Base-by-base conservation (phyloP, 768 basidiomycete species). In the Mycena vitilis region DNA sequence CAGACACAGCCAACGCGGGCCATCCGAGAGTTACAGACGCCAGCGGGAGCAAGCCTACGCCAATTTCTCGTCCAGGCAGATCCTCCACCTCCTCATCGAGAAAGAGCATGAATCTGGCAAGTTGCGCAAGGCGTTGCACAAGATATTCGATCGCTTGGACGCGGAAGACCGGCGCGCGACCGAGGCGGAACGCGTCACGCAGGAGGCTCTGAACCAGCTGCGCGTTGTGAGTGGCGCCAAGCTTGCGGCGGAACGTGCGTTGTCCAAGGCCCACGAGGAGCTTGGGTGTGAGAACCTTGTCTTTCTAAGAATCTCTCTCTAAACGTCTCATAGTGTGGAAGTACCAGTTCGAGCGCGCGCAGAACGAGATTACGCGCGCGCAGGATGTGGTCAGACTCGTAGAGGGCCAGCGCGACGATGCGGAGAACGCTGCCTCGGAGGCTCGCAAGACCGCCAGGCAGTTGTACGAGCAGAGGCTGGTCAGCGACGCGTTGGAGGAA, bases 91-190 rank as follows among this genome's bases (percentile, higher is more conserved):
- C 37, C 76, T 84, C 36, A 75, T 85, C 44, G 78, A 69, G 60
- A 82, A 82, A 25, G 83, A 85, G 57, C 80, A 82, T 60, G 82
- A 85, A 56, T 71, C 76, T 18, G 77, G 76, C n/a, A 78, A 81
- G 65, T 75, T 80, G 55, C 81, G 82, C 70, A 81, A 80, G 62
- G 68, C 78, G 22, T 69, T 85, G 7, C 77, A 80, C 48, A 68
- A 76, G 0, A 79, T 80, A 6, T 79, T 80, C 4, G 81, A 83
- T 16, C 76, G 83, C 42, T 74, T 84, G 54, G 80, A 81, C 44
- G 72, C 73, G 23, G 82, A 80, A 77, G 57, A 62, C 12, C 9
- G 9, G 8, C 38, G 73, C 62, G 23, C 74, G 76, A 5, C 51
- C 2, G 67, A 65, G n/a, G 64, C 66, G 0, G 71, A 66, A 48